phyloP scores from a whole-genome alignment of 495 filamentous ascomycete genomes.

The Hypoxylon fuscum region DNA sequence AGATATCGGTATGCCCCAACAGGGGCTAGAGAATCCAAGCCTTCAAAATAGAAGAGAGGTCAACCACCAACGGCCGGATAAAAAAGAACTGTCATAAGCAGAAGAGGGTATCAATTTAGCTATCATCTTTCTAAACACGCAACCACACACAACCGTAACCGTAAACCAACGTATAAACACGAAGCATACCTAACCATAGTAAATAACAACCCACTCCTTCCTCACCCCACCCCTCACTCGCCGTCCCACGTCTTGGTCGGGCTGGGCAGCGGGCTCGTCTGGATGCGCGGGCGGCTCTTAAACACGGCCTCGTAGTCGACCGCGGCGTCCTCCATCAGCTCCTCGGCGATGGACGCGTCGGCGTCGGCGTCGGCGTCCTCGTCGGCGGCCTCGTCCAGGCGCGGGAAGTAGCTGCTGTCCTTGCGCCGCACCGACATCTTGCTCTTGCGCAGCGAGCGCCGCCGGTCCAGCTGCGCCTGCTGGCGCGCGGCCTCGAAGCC shows the following conservation, averaged over 20 bases:
- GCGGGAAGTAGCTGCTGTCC: conserved; percentile 52
- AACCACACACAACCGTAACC: conserved; percentile 2
- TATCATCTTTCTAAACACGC: conserved; percentile 22
- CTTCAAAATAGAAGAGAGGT: neutral
- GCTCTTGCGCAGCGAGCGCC: conserved; percentile 56
- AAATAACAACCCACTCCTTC: neutral
- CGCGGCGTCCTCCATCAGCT: conserved; percentile 52
- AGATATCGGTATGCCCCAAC: too few relatives aligned
- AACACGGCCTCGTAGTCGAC: conserved; percentile 87
- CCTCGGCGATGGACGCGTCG: conserved; percentile 42
- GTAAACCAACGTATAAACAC: conserved; percentile 11
- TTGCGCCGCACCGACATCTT: conserved; percentile 47
- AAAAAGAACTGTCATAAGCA: neutral
- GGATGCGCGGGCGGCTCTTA: conserved; percentile 82
- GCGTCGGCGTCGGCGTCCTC: conserved; percentile 47
- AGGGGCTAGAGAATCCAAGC: neutral
- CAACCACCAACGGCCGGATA: too few relatives aligned
- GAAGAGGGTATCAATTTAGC: conserved; percentile 27
- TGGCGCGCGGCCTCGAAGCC: conserved; percentile 60
- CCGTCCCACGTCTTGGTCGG: conserved; percentile 49
- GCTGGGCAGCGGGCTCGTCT: conserved; percentile 74
- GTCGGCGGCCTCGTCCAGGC: conserved; percentile 48
- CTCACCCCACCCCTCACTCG: conserved; percentile 7
- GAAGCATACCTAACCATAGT: neutral
- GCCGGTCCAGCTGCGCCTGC: conserved; percentile 66